Evolutionary conservation across 768 basidiomycete species (phyloP).

Genomic region (Rhizopogon rudus): DNA sequence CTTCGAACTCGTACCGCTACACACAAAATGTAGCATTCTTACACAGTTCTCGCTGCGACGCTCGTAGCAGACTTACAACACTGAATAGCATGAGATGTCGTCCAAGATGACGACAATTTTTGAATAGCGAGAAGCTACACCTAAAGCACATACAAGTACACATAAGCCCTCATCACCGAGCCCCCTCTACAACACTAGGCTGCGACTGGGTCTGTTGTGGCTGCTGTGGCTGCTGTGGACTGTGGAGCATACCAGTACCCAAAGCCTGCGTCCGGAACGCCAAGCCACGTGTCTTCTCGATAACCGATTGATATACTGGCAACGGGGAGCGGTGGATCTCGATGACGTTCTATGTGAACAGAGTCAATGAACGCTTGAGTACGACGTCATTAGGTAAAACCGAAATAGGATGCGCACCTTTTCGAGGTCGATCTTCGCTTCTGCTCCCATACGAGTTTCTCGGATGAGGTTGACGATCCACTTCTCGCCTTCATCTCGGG

Average conservation of each 20-base stretch:
- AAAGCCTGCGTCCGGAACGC: constrained; percentile 88
- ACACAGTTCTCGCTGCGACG: no score
- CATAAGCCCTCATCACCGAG: constrained; percentile 12
- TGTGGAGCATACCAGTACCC: constrained; percentile 65
- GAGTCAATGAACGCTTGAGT: constrained; percentile 5
- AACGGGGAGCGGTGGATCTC: constrained; percentile 88
- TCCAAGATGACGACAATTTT: neutral
- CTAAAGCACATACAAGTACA: neutral
- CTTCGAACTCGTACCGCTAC: no score
- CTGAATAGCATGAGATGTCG: neutral
- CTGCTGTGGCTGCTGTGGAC: constrained; percentile 15
- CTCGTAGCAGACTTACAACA: no score
- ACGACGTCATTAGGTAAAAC: neutral
- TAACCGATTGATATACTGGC: constrained; percentile 90
- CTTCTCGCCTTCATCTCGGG: constrained; percentile 94
- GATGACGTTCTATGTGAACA: constrained; percentile 77
- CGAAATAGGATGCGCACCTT: constrained; percentile 48
- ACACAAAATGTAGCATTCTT: no score
- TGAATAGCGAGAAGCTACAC: neutral
- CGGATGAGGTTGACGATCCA: constrained; percentile 99
- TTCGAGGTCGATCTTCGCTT: constrained; percentile 96
- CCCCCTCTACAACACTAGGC: constrained; percentile 20
- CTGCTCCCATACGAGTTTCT: constrained; percentile 93
- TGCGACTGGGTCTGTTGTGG: constrained; percentile 26
- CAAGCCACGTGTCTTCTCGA: constrained; percentile 92